Evolutionary conservation across 129 eudicot genomes (phyloP), one percentile per base, ranked within the genome.

Genomic region (Centella asiatica): DNA sequence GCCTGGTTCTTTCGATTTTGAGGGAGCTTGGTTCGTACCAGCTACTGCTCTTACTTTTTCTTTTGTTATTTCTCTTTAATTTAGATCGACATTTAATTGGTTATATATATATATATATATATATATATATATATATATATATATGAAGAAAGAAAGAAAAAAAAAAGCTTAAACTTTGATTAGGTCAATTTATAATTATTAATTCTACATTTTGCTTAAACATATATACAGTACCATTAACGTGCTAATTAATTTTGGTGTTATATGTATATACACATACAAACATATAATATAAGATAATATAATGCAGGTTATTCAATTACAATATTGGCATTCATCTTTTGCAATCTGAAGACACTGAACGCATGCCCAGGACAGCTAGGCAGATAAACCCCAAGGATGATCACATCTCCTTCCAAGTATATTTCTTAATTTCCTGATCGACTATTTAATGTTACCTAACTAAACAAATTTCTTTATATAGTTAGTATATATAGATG

Each of bases 321-420:
- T 64, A 63, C 50, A 68, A 57, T 4, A 44, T 72, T 24, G 76
- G 76, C 28, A 72, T 72, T 32, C 76, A 72, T 56, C 69, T 72
- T 1, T 24, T 72, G 54, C 76, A 72, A 64, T 63, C 76, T 18
- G 70, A 63, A 31, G 70, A 72, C 62, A 66, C 65, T 2, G 45
- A 56, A 29, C 10, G 24, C 33, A 40, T 64, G 57, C 58, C 70
- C 57, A 47, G 25, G 62, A 27, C n/a, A n/a, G n/a, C 51, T 57
- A 64, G 29, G 37, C 44, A 4, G 6, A 72, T 72, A 13, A 64
- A 72, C 33, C 76, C 76, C 39, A 63, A 42, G 27, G 70, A 64
- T 50, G 44, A 64, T 29, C 76, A 72, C 55, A 72, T 72, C 44
- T 72, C 76, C 19, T 72, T 72, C 58, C 76, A 63, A 46, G 76